Conservation (phyloP, 2,329 filamentous ascomycete species). For the Plenodomus lindquistii region DNA sequence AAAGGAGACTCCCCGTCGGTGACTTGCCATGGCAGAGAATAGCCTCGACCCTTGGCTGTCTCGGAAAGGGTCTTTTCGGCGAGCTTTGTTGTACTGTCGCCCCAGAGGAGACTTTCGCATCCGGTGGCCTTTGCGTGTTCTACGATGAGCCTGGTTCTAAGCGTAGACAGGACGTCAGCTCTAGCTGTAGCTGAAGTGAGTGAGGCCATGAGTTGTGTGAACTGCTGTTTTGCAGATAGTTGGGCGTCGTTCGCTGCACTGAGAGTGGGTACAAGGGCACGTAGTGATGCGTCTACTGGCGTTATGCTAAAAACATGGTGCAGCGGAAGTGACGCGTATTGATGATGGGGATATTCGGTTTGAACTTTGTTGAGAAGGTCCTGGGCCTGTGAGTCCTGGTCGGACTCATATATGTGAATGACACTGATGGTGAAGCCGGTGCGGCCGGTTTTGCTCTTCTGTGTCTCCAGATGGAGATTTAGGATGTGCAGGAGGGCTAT, state of each 20-base stretch:
- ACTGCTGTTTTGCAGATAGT: slow-evolving; percentile 24
- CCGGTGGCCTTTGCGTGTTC: slow-evolving; percentile 50
- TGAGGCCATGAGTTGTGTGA: slow-evolving; percentile 60
- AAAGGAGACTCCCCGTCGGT: slow-evolving; percentile 70
- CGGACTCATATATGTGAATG: slow-evolving; percentile 50
- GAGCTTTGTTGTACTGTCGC: slow-evolving; percentile 83
- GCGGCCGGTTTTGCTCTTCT: slow-evolving; percentile 66
- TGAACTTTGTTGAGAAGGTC: slow-evolving; percentile 48
- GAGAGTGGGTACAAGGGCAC: slow-evolving; percentile 16
- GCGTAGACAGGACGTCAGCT: slow-evolving; percentile 70
- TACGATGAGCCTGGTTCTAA: slow-evolving; percentile 73
- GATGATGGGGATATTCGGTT: slow-evolving; percentile 66
- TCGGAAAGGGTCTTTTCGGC: slow-evolving; percentile 84
- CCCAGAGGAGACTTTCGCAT: slow-evolving; percentile 77
- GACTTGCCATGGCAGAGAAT: slow-evolving; percentile 78
- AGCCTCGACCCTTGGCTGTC: slow-evolving; percentile 89
- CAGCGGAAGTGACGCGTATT: slow-evolving; percentile 67
- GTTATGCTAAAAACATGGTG: slow-evolving; percentile 54
- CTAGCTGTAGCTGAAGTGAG: slow-evolving; percentile 76
- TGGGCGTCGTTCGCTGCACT: background rate
- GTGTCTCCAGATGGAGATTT: slow-evolving; percentile 67
- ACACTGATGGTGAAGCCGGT: slow-evolving; percentile 70
- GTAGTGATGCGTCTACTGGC: slow-evolving; percentile 25
- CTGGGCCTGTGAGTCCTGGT: slow-evolving; percentile 6
- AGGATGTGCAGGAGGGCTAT: slow-evolving; percentile 76